Evolutionary conservation across 495 filamentous ascomycete genomes (phyloP).

Genomic region (Zalerion maritima): DNA sequence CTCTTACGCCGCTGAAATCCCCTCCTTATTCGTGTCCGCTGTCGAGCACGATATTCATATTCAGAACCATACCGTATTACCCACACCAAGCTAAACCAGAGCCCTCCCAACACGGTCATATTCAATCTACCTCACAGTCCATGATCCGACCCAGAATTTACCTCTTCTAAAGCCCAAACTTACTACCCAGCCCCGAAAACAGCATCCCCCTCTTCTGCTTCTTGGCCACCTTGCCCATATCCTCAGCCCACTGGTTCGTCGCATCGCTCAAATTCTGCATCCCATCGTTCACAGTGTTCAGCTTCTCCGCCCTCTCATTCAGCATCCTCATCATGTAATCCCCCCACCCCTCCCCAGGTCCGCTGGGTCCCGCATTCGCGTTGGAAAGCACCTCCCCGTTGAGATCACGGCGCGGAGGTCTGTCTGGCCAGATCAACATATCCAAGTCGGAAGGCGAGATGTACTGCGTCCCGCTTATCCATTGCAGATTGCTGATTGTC

Average conservation of each 20-base stretch:
- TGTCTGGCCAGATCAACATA: slow-evolving; percentile 70
- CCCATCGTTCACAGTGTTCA: slow-evolving; percentile 67
- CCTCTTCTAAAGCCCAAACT: no score
- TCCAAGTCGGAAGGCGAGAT: slow-evolving; percentile 84
- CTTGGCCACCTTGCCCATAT: slow-evolving; percentile 71
- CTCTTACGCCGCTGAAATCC: no score
- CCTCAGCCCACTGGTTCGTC: slow-evolving; percentile 67
- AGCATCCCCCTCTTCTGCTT: slow-evolving; percentile 75
- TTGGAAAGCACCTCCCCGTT: slow-evolving; percentile 48
- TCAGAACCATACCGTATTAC: no score
- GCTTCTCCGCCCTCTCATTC: slow-evolving; percentile 76
- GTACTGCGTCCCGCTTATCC: slow-evolving; percentile 91
- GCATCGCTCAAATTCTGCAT: slow-evolving; percentile 70
- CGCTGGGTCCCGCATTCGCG: slow-evolving; percentile 40
- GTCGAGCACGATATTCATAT: no score
- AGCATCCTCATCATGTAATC: slow-evolving; percentile 64
- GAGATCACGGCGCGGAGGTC: slow-evolving; percentile 48
- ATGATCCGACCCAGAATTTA: no score
- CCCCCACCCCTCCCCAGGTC: slow-evolving; percentile 37
- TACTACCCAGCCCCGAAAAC: slow-evolving; percentile 42
- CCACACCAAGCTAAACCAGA: no score
- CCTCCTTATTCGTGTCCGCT: no score
- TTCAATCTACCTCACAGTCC: no score
- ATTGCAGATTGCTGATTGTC: slow-evolving; percentile 91
- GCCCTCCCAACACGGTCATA: no score